phyloP scores from a whole-genome alignment of 495 filamentous ascomycete species.

The Hypoxylon crocopeplum region DNA sequence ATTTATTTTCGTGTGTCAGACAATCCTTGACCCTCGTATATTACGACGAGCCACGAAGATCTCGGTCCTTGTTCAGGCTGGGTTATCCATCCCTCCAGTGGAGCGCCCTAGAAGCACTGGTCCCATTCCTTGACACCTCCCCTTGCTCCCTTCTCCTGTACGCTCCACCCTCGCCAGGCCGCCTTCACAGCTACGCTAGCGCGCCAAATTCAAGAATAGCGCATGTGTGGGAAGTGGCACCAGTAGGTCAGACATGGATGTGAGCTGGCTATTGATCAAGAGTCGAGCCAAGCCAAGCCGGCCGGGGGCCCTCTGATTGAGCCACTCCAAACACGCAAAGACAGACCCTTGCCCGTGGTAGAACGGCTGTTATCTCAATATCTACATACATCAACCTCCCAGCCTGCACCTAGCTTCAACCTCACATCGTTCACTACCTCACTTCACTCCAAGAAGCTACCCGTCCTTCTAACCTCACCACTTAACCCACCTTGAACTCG shows the following conservation, averaged over 20 bases:
- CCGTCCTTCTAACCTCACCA: constrained; percentile 24
- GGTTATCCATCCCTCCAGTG: constrained; percentile 38
- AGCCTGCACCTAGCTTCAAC: constrained; percentile 33
- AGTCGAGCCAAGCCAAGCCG: constrained; percentile 34
- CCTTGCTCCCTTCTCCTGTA: constrained; percentile 24
- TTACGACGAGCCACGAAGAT: constrained; percentile 45
- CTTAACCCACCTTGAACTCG: constrained; percentile 27
- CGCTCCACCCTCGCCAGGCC: constrained; percentile 33
- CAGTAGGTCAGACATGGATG: constrained; percentile 37
- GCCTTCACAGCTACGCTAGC: constrained; percentile 44
- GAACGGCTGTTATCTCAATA: constrained; percentile 38
- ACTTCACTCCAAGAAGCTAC: constrained; percentile 29
- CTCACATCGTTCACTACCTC: constrained; percentile 35
- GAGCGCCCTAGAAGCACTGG: constrained; percentile 43
- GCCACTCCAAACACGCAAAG: constrained; percentile 40
- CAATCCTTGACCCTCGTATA: constrained; percentile 45
- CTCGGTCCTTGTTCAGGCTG: constrained; percentile 36
- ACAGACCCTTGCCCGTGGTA: constrained; percentile 30
- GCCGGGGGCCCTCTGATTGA: constrained; percentile 34
- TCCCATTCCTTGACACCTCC: constrained; percentile 40
- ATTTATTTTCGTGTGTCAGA: constrained; percentile 51
- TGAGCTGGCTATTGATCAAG: constrained; percentile 40
- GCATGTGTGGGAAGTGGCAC: constrained; percentile 41
- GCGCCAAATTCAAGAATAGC: constrained; percentile 45
- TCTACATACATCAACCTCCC: constrained; percentile 46